Evolutionary conservation across 768 basidiomycete genomes (phyloP), one percentile per base, ranked within the genome.

Genomic region (Amanita jacksonii): DNA sequence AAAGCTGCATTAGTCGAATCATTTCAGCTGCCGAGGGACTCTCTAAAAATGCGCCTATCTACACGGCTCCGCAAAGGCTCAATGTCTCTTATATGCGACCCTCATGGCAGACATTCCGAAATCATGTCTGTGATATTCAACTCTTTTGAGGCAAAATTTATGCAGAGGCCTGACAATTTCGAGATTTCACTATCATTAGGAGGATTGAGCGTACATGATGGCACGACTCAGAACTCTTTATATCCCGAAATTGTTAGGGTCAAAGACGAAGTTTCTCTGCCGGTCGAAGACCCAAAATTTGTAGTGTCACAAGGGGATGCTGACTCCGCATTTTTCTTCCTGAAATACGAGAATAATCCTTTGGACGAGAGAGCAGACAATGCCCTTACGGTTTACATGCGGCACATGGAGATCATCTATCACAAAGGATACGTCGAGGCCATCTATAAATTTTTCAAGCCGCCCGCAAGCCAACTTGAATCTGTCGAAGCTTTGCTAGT

Each of bases 381-480:
- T 54, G 89, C 85, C 1, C 67, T 99, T 42, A 86, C 85, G 9
- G 76, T 93, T 37, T 81, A 80, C 45, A 85, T 97, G 86, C 78
- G 88, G 8, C 85, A 94, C 54, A 85, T 94, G 81, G 94, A 98
- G 62, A 84, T 99, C 50, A 86, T 99, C 32, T 99, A 99, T 57
- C 91, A 97, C 57, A 78, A 70, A 55, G 90, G 88, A 19, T 97
- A 94, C 58, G 73, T 98, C 22, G 96, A 98, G 65, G 87, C 86
- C 2, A 76, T 98, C 16, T 83, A 84, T 54, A 76, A 72, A 49
- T 99, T 98, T 65, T 83, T 99, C 65, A 87, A 82, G 57, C 94
- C 92, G 2, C 94, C 96, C 2, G 81, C 81, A 33, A 94, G 85
- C 60, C 93, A 98, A 57, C 62, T 99, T 44, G 92, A 98, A 62